Evolutionary conservation across 768 basidiomycete genomes (phyloP).

Genomic region (Rhodotorula kratochvilovae): DNA sequence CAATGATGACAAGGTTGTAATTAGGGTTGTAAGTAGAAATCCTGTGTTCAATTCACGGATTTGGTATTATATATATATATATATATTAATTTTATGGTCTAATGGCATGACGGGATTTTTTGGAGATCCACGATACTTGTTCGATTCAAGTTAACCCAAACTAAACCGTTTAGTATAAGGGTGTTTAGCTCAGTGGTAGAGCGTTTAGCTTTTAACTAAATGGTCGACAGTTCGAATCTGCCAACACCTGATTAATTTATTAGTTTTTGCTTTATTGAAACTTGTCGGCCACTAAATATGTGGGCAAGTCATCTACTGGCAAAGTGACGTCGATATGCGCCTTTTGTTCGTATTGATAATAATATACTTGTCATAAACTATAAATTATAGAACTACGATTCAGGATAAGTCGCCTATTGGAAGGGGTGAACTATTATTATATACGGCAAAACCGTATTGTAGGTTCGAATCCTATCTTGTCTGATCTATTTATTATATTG

Average conservation of each 20-base stretch:
- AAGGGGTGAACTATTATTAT: conserved; percentile 32
- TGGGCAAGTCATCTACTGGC: background rate
- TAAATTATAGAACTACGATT: conserved; percentile 8
- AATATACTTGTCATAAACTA: conserved; percentile 3
- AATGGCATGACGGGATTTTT: too few species aligned
- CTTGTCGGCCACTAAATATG: background rate
- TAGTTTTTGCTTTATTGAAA: background rate
- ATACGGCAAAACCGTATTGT: conserved; percentile 22
- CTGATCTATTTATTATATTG: background rate
- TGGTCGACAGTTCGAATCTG: conserved; percentile 41
- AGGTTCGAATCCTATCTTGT: conserved; percentile 28
- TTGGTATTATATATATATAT: conserved; percentile 6
- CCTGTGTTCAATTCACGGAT: conserved; percentile 22
- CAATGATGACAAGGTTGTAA: too few species aligned
- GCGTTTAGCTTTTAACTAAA: conserved; percentile 29
- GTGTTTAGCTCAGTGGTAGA: too few species aligned
- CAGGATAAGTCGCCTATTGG: conserved; percentile 25
- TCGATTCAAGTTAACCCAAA: too few species aligned
- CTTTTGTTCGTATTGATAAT: conserved; percentile 24
- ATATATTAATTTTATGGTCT: conserved; percentile 1
- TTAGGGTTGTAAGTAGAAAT: conserved; percentile 18
- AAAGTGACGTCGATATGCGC: background rate
- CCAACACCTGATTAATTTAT: conserved; percentile 25
- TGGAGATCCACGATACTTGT: too few species aligned
- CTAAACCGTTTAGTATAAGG: too few species aligned